phyloP scores from a whole-genome alignment of 192 early-diverging fungal species.

The Backusella mclennaniae region DNA sequence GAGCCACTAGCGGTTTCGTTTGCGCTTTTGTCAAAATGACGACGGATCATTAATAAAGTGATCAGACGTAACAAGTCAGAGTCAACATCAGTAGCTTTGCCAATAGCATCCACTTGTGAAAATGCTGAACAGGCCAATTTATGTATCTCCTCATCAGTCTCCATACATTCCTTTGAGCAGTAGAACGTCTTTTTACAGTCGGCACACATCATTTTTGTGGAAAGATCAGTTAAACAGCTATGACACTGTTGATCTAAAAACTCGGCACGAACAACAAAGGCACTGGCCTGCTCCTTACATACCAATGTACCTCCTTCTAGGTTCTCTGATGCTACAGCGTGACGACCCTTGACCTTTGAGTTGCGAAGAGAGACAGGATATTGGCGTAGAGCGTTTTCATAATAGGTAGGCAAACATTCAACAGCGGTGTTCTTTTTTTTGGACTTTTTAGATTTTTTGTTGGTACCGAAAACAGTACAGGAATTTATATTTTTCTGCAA shows the following conservation, averaged over 20 bases:
- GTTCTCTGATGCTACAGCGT: conserved; percentile 44
- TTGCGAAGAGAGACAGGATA: conserved; percentile 20
- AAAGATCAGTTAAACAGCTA: conserved; percentile 39
- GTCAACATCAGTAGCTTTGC: conserved; percentile 22
- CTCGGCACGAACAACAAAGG: conserved; percentile 52
- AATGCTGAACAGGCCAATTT: conserved; percentile 21
- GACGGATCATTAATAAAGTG: conserved; percentile 11
- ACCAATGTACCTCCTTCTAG: conserved; percentile 50
- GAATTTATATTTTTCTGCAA: neutral
- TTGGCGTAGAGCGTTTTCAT: neutral
- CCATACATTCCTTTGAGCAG: conserved; percentile 35
- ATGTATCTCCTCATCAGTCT: conserved; percentile 35
- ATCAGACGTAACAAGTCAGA: conserved; percentile 27
- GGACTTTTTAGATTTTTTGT: neutral
- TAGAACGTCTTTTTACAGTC: conserved; percentile 41
- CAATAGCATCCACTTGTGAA: conserved; percentile 15
- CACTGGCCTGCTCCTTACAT: conserved; percentile 46
- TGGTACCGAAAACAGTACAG: neutral
- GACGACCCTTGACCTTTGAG: conserved; percentile 52
- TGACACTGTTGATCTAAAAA: conserved; percentile 55
- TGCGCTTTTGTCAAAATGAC: neutral
- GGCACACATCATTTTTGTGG: conserved; percentile 25
- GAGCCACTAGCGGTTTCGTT: neutral
- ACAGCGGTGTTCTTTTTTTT: neutral
- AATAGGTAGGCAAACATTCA: neutral